Base-by-base conservation (phyloP, 2,329 filamentous ascomycete genomes). In the Fusarium sp. region DNA sequence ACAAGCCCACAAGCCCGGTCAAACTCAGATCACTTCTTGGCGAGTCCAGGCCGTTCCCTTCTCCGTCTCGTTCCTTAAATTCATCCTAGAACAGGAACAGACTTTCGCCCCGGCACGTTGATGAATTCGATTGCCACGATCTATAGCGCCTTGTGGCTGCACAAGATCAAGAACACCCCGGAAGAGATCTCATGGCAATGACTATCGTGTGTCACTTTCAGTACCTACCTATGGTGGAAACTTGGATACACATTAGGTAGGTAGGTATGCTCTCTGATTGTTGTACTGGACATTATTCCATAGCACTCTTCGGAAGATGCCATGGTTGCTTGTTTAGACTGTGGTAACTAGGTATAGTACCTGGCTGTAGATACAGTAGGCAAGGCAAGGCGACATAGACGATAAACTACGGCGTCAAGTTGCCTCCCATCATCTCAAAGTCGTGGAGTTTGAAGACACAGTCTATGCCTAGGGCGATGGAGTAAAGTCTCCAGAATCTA, bases 1-100 rank as follows among this genome's bases (percentile, higher is more conserved):
- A 69, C 65, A 56, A 72, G 68, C 68, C 68, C 58, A 51, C 38
- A 41, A 72, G 41, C 67, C 48, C 44, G 17, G 24, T 24, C 47
- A 72, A 72, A 74, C 58, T 64, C 38, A 61, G 36, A 56, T 28
- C 38, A 22, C 34, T 32, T 61, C 62, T 66, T 73, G 50, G 45
- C 67, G 42, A 68, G 63, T 72, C 72, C 32, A 69, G 72, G 72
- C 72, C 72, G 38, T 65, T 72, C 58, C 54, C 50, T 61, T 50
- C 13, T 26, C 38, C 55, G 56, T 59, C 47, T 56, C 36, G 66
- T 55, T 44, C 54, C 69, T 44, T 60, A 28, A 51, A 22, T 42
- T 48, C 55, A 45, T 48, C 51, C 52, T 59, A 60, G 56, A 64
- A 58, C 57, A 66, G 57, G 68, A 72, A 69, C 72, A 69, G 57